These are phyloP conservation scores for Aspergillus indologenus DNA, from an alignment of 495 filamentous ascomycete species.

Conservation along the genomic window DNA sequence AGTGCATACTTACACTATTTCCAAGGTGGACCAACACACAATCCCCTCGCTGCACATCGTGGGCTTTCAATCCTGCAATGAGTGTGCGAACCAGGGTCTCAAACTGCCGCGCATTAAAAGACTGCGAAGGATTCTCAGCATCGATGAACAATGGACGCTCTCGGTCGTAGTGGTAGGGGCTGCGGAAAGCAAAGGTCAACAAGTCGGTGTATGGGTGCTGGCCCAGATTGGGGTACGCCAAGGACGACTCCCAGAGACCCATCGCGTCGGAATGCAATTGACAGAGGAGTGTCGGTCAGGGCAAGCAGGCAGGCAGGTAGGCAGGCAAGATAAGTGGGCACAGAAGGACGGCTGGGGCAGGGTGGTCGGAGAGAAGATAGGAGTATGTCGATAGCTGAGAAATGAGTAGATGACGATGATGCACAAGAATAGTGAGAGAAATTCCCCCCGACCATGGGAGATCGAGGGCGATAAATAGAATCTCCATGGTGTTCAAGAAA, in stretches of 20 bases:
- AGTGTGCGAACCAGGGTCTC: slow-evolving; percentile 47
- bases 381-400: neutral
- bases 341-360: neutral
- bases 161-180: slow-evolving; percentile 33
- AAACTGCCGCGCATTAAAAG: slow-evolving; percentile 52
- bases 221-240: slow-evolving; percentile 22
- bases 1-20: slow-evolving; percentile 49
- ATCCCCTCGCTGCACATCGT: slow-evolving; percentile 53
- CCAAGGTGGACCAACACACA: slow-evolving; percentile 60
- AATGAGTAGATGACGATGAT: neutral
- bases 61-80: slow-evolving; percentile 53
- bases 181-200: slow-evolving; percentile 40
- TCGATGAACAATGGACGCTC: slow-evolving; percentile 54
- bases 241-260: slow-evolving; percentile 33
- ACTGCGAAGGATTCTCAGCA: slow-evolving; percentile 50
- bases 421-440: neutral
- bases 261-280: slow-evolving; percentile 19
- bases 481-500: slow-evolving; percentile 13
- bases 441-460: slow-evolving; percentile 8
- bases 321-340: neutral
- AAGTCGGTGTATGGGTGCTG: slow-evolving; percentile 33
- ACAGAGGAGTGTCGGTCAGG: slow-evolving; percentile 4
- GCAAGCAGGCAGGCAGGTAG: neutral
- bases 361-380: neutral
- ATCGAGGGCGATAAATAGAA: slow-evolving; percentile 24